These are phyloP conservation scores for Magnaporthiopsis incrustans DNA, from an alignment of 2,329 filamentous ascomycete genomes.

Conservation along the genomic window DNA sequence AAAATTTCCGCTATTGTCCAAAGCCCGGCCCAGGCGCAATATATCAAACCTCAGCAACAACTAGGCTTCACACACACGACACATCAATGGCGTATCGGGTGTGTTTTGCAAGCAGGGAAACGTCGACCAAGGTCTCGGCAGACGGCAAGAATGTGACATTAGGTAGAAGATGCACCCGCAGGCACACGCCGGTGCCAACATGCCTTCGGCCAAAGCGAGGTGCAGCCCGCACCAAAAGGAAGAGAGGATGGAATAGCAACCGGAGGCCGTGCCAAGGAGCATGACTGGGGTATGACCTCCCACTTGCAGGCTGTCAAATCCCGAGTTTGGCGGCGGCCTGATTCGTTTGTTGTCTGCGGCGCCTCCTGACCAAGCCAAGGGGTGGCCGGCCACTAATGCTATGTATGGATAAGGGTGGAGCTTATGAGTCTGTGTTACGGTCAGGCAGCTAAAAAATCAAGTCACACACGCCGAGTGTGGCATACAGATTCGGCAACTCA, in stretches of 20 bases:
- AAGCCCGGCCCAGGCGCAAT: not conserved
- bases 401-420: not conserved
- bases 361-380: not conserved
- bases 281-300: not conserved
- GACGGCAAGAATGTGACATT: not conserved
- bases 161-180: not conserved
- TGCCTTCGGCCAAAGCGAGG: not conserved
- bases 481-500: not conserved
- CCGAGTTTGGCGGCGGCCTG: not conserved
- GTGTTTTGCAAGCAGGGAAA: not conserved
- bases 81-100: not conserved
- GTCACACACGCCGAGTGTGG: not conserved
- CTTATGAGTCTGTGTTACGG: not conserved
- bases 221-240: not conserved
- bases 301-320: not conserved
- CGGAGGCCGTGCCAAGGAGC: not conserved
- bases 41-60: not conserved
- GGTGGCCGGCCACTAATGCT: not conserved
- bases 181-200: not conserved
- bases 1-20: not conserved
- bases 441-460: not conserved
- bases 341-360: not conserved
- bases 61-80: not conserved
- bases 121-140: not conserved
- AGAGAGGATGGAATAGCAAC: not conserved